Evolutionary conservation across 192 early-diverging fungal genomes (phyloP).

Genomic region (Umbelopsis vinacea): DNA sequence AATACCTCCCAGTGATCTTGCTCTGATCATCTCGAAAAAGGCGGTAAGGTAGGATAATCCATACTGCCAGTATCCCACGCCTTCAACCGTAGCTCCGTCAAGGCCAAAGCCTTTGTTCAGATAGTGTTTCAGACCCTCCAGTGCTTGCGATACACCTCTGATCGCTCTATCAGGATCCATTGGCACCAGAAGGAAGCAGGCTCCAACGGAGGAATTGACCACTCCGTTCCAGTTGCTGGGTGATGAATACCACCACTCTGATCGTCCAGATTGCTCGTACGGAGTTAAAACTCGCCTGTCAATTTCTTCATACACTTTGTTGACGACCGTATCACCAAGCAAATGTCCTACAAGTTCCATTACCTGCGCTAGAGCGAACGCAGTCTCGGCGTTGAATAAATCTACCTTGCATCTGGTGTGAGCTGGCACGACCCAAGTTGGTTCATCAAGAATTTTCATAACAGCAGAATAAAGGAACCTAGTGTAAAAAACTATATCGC

Average conservation of each 20-base stretch:
- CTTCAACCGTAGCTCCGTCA: constrained; percentile 1
- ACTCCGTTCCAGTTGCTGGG: constrained; percentile 10
- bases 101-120: neutral
- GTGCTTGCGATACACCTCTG: neutral
- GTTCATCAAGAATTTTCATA: neutral
- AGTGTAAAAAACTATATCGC: neutral
- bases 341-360: neutral
- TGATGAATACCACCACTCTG: constrained; percentile 1
- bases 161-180: neutral
- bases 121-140: neutral
- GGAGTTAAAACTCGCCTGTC: neutral
- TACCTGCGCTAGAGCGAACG: constrained; percentile 5
- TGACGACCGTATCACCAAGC: neutral
- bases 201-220: neutral
- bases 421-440: constrained; percentile 10
- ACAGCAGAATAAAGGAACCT: neutral
- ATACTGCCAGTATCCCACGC: constrained; percentile 12
- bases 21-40: neutral
- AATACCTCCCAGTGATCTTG: neutral
- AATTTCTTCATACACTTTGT: neutral
- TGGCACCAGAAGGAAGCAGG: neutral
- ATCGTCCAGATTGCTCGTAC: constrained; percentile 1
- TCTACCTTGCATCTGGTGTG: constrained; percentile 5
- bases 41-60: constrained; percentile 6
- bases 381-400: constrained; percentile 15